Conservation (phyloP, 805 yeast species). For the baker's yeast (Saccharomyces cerevisiae) region DNA sequence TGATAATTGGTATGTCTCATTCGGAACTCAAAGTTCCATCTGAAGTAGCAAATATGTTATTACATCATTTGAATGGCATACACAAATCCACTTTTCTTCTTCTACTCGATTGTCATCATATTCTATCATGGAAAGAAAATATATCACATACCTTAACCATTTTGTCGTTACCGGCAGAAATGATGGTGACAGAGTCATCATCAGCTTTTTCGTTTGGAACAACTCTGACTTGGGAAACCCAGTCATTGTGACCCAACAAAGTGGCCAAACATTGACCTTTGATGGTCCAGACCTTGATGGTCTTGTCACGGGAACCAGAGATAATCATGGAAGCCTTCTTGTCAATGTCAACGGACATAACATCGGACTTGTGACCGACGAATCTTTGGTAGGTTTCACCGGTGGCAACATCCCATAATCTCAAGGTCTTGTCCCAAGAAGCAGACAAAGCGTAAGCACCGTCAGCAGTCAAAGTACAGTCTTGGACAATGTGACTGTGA, state of each 20-base stretch:
- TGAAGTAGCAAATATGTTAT: constrained; percentile 97
- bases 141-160: constrained; percentile 87
- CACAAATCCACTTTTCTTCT: neutral
- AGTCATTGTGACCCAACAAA: constrained; percentile 93
- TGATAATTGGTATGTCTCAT: constrained; percentile 92
- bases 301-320: constrained; percentile 98
- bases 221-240: constrained; percentile 98
- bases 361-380: constrained; percentile 97
- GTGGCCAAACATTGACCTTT: constrained; percentile 94
- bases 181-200: constrained; percentile 59
- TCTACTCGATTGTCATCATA: neutral
- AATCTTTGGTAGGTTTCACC: constrained; percentile 93
- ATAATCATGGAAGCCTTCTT: constrained; percentile 95
- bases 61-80: constrained; percentile 53
- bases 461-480: constrained; percentile 94
- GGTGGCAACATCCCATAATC: constrained; percentile 94
- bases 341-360: constrained; percentile 92
- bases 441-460: constrained; percentile 97
- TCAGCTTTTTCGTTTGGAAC: constrained; percentile 53
- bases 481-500: constrained; percentile 98
- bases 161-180: constrained; percentile 99
- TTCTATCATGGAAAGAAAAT: constrained; percentile 3
- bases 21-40: constrained; percentile 62
- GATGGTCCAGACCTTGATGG: constrained; percentile 99
- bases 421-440: constrained; percentile 98